Evolutionary conservation across 345 rosid genomes (phyloP), one percentile per base, ranked within the genome.

Genomic region (Populus tremula): DNA sequence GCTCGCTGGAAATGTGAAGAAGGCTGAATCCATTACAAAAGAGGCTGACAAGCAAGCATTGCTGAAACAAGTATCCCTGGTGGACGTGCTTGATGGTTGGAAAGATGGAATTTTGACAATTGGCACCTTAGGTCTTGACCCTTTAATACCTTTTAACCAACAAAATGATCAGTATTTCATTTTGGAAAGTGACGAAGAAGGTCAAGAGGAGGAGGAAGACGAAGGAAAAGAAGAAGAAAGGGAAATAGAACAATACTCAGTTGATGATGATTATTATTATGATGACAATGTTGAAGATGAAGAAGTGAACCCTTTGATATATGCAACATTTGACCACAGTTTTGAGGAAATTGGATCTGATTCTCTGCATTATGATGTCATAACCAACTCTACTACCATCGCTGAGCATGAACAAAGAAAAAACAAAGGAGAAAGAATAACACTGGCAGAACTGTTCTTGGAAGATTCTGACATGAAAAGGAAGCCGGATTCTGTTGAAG

Each of bases 61-160:
- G 73, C 83, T 91, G 36, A 89, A 90, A 77, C 97, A 92, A 77
- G 88, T 86, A 29, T 88, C 88, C n/a, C 70, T 91, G 39, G 88
- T 85, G 18, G 94, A 91, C 71, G 91, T 84, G 81, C 87, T 94
- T 49, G 97, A 90, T 77, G 91, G 87, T 39, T 92, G 98, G 97
- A 86, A 79, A 80, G 91, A 88, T 76, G 93, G 97, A 77, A 88
- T 94, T 81, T 86, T 94, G 68, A 93, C 95, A 49, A 93, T 94
- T 61, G 97, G 97, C 21, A 94, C 98, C 16, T 91, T 94, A 20
- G 98, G 98, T 59, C 86, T 93, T 50, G 94, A 90, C 79, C 84
- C 91, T 36, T 71, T 93, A 56, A 85, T 85, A 76, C 82, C 84
- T 17, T 83, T 78, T 21, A 39, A 67, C 68, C 80, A 88, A 70